Conservation (phyloP, 306 rosid species). For the Bauhinia variegata region DNA sequence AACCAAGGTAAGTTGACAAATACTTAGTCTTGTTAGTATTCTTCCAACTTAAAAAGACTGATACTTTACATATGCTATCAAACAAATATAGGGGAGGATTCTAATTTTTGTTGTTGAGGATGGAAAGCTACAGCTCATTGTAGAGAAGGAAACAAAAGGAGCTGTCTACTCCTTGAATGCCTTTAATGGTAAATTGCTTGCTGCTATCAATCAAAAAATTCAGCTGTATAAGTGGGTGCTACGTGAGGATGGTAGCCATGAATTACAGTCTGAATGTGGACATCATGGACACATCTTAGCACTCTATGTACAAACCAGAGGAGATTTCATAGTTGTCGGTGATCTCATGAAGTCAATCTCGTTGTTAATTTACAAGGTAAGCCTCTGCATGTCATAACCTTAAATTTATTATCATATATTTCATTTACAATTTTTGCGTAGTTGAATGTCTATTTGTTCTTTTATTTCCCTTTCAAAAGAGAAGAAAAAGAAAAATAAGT, state of each 20-base stretch:
- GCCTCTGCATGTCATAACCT: constrained; percentile 4
- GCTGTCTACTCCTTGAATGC: constrained; percentile 86
- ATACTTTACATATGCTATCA: constrained; percentile 17
- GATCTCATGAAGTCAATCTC: constrained; percentile 95
- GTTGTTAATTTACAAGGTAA: constrained; percentile 90
- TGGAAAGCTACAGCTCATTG: constrained; percentile 91
- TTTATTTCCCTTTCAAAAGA: background rate
- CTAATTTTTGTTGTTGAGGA: constrained; percentile 91
- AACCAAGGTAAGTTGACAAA: constrained; percentile 61
- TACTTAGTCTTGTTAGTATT: constrained; percentile 9
- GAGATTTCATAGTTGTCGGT: constrained; percentile 95
- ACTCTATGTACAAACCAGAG: constrained; percentile 94
- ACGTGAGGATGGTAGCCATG: constrained; percentile 91
- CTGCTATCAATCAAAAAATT: constrained; percentile 97
- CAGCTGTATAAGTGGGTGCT: constrained; percentile 97
- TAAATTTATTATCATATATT: constrained; percentile 7
- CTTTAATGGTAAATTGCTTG: constrained; percentile 90
- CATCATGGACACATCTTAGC: constrained; percentile 99
- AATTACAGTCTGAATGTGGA: constrained; percentile 97
- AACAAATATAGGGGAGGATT: constrained; percentile 78
- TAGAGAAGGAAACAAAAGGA: constrained; percentile 98
- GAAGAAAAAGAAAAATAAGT: too few relatives aligned
- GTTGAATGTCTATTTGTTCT: background rate
- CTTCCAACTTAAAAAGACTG: constrained; percentile 31
- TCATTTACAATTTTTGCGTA: background rate